Evolutionary conservation across 805 yeast species (phyloP), one percentile per base, ranked within the genome.

Genomic region (Sporopachydermia quercuum): DNA sequence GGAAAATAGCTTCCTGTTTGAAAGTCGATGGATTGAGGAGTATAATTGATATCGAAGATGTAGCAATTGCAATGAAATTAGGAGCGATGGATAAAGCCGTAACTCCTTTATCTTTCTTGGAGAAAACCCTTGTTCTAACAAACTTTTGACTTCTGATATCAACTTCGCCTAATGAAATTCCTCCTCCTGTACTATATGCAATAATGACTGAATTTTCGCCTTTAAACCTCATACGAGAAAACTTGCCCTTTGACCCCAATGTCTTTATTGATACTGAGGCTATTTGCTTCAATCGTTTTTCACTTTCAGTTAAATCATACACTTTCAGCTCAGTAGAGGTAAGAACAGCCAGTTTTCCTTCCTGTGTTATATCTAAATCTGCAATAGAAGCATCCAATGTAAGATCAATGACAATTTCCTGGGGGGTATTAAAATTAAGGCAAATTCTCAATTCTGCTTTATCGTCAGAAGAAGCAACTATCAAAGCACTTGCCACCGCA

Each of bases 1-100:
- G 68, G 41, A 74, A 61, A 4, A 65, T 59, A 42, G 68, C 72
- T 17, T 74, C 49, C 8, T 68, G 55, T 35, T 68, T 64, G 43
- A 86, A 68, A 44, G 67, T 72, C 2, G 65, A 60, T 13, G 70
- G 54, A 34, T 69, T 66, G 8, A 76, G 55, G n/a, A 86, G 48
- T 1, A 72, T 58, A 8, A 86, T 60, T 1, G 91, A 72, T 46
- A 74, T 70, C 48, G 82, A 91, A 41, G 76, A 73, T 0, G 78
- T 76, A 0, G 80, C 76, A 16, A 76, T 47, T 1, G 76, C 77
- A 18, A 71, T 57, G 37, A 74, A 55, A 45, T 67, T 67, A 4
- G 62, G 58, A 3, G 75, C 63, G 18, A 71, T 45, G 17, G 71
- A 74, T 23, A 71, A 47, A 2, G 72, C 69, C 4, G 70, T 70